Evolutionary conservation across 495 filamentous ascomycete species (phyloP).

Genomic region (Extremus antarcticus): DNA sequence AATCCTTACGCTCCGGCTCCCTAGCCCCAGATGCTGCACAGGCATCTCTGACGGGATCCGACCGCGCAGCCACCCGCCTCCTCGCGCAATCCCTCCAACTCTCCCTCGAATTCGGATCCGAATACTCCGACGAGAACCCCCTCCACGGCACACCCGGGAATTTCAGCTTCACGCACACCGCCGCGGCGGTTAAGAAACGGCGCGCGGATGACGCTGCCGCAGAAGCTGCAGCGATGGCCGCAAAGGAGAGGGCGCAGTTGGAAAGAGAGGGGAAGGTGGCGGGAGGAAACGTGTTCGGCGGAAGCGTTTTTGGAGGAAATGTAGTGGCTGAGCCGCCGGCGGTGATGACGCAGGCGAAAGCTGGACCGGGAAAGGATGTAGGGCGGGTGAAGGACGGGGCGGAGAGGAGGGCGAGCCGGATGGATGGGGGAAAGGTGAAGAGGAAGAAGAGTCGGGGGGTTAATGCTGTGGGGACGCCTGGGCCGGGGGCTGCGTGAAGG

Average conservation of each 20-base stretch:
- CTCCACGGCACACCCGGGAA: conserved; percentile 74
- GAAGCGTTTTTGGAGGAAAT: background rate
- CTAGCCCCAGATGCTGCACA: background rate
- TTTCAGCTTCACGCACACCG: conserved; percentile 61
- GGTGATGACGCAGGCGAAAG: conserved; percentile 12
- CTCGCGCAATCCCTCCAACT: conserved; percentile 22
- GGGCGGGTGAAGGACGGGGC: conserved; percentile 13
- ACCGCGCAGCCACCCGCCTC: conserved; percentile 15
- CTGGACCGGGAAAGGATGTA: no score
- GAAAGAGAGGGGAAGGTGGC: background rate
- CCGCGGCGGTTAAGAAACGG: conserved; percentile 33
- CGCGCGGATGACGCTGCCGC: conserved; percentile 20
- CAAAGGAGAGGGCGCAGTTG: conserved; percentile 8
- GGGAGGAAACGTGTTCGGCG: conserved; percentile 14
- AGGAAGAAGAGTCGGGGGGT: conserved; percentile 46
- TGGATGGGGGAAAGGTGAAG: conserved; percentile 34
- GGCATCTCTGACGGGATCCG: background rate
- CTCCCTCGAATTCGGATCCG: conserved; percentile 29
- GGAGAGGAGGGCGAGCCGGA: conserved; percentile 33
- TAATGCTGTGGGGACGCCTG: background rate
- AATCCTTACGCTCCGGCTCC: conserved; percentile 16
- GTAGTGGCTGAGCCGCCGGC: conserved; percentile 1
- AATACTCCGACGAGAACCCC: conserved; percentile 88
- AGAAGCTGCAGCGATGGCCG: conserved; percentile 1
- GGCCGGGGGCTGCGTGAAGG: background rate